Base-by-base conservation (phyloP, 2,329 filamentous ascomycete genomes). In the Scytalidium sp. region DNA sequence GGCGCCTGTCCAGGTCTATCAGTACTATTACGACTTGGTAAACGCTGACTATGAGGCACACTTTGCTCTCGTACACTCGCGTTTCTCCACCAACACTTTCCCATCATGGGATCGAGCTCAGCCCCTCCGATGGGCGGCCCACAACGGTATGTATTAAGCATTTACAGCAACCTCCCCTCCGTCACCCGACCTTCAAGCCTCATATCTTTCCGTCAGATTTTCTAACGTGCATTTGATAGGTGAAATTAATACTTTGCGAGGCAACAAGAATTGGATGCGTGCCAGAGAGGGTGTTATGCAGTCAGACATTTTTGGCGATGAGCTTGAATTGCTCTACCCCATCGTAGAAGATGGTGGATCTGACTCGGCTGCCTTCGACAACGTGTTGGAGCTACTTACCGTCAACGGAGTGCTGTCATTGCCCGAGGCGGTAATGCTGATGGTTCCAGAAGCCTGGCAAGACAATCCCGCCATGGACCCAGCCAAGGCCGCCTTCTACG, bases 181-280 rank as follows among this genome's bases (percentile, higher is more conserved):
- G n/a, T n/a, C n/a, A n/a, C n/a, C n/a, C n/a, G n/a, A n/a, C n/a
- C n/a, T n/a, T n/a, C n/a, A n/a, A n/a, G n/a, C n/a, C n/a, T n/a
- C n/a, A n/a, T n/a, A n/a, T n/a, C n/a, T n/a, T n/a, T n/a, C n/a
- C n/a, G n/a, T n/a, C n/a, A n/a, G n/a, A n/a, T n/a, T n/a, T n/a
- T n/a, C 62, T 65, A 60, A 66, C 56, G 36, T 43, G 4, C 17
- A 51, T 52, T 45, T 45, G 45, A 23, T 54, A 80, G 77, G 77
- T 78, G 93, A 97, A 75, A 97, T 97, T 68, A 97, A 97, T 72
- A 97, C 93, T 2, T 76, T 97, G 54, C 88, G 93, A 67, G 93
- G 93, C 54, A 97, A 97, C 78, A 97, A 97, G 80, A 97, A 97
- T 74, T 97, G 93, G 93, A 97, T 97, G 93, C 87, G 92, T 61